Conservation (phyloP, 768 basidiomycete species). For the Lenzites betulinus region DNA sequence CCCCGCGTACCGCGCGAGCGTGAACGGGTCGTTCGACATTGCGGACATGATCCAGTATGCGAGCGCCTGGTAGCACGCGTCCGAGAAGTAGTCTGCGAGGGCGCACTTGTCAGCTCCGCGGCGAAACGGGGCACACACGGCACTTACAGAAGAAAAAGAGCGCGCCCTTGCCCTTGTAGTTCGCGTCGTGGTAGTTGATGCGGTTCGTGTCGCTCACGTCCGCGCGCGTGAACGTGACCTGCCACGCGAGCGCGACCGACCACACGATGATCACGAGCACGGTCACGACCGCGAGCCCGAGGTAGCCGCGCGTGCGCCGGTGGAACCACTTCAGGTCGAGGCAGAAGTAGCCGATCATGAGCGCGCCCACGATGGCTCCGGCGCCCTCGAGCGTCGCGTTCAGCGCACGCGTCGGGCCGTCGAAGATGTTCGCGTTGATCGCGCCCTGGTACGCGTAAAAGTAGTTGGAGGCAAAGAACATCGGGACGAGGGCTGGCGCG, state of each 20-base stretch:
- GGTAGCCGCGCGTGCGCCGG: slow-evolving; percentile 41
- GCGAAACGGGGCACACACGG: neutral
- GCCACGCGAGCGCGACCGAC: slow-evolving; percentile 42
- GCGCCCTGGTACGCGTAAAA: slow-evolving; percentile 50
- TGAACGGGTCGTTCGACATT: slow-evolving; percentile 48
- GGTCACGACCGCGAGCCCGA: slow-evolving; percentile 39
- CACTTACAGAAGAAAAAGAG: slow-evolving; percentile 44
- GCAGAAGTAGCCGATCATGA: slow-evolving; percentile 43
- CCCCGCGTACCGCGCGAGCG: slow-evolving; percentile 45
- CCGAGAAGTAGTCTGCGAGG: slow-evolving; percentile 40
- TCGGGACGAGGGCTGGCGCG: slow-evolving; percentile 37
- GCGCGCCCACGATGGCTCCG: slow-evolving; percentile 45
- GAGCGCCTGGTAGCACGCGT: slow-evolving; percentile 40
- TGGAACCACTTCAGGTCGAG: slow-evolving; percentile 38
- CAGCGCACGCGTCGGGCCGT: slow-evolving; percentile 47
- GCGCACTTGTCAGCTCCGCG: neutral
- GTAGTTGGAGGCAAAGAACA: slow-evolving; percentile 49
- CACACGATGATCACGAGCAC: slow-evolving; percentile 38
- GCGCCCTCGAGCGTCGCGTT: slow-evolving; percentile 41
- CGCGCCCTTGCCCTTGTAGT: slow-evolving; percentile 38
- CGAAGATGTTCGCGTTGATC: slow-evolving; percentile 41
- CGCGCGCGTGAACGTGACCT: slow-evolving; percentile 41
- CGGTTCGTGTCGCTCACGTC: slow-evolving; percentile 9
- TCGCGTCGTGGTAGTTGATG: slow-evolving; percentile 37
- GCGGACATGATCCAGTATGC: slow-evolving; percentile 45